Conservation (phyloP, 352 stramenopile species). For the Elongisporangium prolatum region DNA sequence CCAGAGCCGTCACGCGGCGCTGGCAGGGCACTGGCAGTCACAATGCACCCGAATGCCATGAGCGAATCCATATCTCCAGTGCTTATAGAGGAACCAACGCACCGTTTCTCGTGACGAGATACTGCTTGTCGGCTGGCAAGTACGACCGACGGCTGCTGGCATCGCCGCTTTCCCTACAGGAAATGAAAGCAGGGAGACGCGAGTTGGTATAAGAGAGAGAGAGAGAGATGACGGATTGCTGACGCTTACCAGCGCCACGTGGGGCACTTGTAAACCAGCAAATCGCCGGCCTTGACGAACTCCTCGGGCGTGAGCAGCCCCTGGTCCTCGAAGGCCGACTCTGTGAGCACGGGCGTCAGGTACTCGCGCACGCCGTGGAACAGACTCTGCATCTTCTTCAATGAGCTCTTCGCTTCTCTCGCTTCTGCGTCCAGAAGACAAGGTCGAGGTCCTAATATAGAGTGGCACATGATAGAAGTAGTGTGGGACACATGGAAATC, state of each 20-base stretch:
- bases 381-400: slow-evolving; percentile 53
- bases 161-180: slow-evolving; percentile 64
- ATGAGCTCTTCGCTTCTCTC: neutral
- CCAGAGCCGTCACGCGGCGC: slow-evolving; percentile 68
- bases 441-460: neutral
- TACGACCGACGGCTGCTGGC: slow-evolving; percentile 49
- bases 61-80: too few species aligned
- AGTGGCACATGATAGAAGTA: neutral
- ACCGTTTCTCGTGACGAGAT: slow-evolving; percentile 80
- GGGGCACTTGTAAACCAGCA: slow-evolving; percentile 96
- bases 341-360: slow-evolving; percentile 87
- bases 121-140: slow-evolving; percentile 85
- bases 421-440: neutral
- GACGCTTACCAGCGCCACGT: slow-evolving; percentile 89
- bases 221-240: slow-evolving; percentile 5
- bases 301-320: slow-evolving; percentile 96
- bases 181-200: slow-evolving; percentile 2
- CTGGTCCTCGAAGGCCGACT: slow-evolving; percentile 91
- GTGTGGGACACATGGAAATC: neutral
- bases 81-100: neutral
- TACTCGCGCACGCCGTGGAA: slow-evolving; percentile 85
- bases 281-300: slow-evolving; percentile 93
- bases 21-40: slow-evolving; percentile 75
- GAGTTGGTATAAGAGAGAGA: neutral
- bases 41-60: too few species aligned